Base-by-base conservation (phyloP, 2,329 filamentous ascomycete species). In the Emergomyces africanus region DNA sequence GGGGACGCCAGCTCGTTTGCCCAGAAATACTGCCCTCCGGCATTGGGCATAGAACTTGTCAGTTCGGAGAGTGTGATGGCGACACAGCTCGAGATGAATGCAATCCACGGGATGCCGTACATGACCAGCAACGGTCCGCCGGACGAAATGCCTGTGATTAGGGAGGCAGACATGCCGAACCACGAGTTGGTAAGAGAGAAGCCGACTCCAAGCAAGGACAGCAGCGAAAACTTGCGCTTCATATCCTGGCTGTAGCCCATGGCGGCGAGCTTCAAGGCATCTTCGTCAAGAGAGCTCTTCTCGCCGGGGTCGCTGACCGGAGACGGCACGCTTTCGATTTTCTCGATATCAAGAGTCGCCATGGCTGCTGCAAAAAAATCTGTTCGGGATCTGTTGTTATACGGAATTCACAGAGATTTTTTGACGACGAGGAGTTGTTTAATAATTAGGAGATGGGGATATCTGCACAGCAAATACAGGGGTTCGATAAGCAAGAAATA, bases 1-100 rank as follows among this genome's bases (percentile, higher is more conserved):
- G 68, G 74, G 2, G 77, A 76, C 1, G 77, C 76, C 62, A 81
- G 65, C 59, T 78, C 73, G 57, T 74, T 76, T 1, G 77, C 75
- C 77, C 77, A 80, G 62, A 78, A 79, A 64, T 80, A 80, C 65
- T 79, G 76, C 0, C 78, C 78, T 28, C 78, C 78, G 5, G 78
- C 75, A 67, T 79, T 79, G 2, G 78, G 78, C 65, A 78, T 68
- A 10, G 78, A 74, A 59, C 74, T 78, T 2, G 76, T 76, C 50
- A 81, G 62, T 63, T 81, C 77, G 14, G 74, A 76, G 48, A 79
- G 65, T 14, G 73, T 74, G 50, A 76, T 70, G 12, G 71, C 78
- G 12, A 80, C 76, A 59, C 75, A 78, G 0, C 70, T 71, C 4
- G 75, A 77, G 57, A 79, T 69, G 50, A 78, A 62, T 5, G 72